A percentile compares a stretch with the other conserved stretches of the same genome.
Conservation (phyloP, 2,329 filamentous ascomycete genomes). For the Diaporthe ampelina region DNA sequence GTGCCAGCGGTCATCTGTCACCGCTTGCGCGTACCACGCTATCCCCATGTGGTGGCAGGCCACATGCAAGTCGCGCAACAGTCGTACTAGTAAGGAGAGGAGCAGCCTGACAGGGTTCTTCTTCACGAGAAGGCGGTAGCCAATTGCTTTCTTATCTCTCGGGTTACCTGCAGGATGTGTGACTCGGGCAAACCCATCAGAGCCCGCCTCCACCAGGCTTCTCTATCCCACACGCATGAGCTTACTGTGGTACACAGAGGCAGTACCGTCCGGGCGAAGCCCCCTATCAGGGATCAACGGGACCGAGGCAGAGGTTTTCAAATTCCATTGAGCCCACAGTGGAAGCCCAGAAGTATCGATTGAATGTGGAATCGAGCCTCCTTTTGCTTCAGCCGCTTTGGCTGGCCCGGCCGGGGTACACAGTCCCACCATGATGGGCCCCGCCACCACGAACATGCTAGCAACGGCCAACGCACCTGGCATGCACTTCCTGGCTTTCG, state of each 20-base stretch:
- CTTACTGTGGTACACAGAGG: conserved; percentile 4
- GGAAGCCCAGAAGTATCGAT: conserved; percentile 19
- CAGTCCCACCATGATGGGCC: conserved; percentile 26
- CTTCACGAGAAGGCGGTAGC: conserved; percentile 14
- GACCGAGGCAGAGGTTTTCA: conserved; percentile 21
- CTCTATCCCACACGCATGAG: background rate
- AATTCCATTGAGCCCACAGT: background rate
- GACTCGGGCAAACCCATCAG: conserved; percentile 26
- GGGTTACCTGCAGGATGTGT: conserved; percentile 18
- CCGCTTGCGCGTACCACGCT: conserved; percentile 26
- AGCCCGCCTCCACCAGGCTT: background rate
- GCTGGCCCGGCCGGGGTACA: conserved; percentile 22
- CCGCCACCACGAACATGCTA: conserved; percentile 30
- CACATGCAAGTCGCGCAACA: conserved; percentile 15
- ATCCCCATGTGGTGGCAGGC: conserved; percentile 23
- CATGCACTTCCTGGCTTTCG: conserved; percentile 16
- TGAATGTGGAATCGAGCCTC: conserved; percentile 25
- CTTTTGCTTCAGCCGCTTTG: conserved; percentile 31
- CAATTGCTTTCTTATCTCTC: conserved; percentile 26
- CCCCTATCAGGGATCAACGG: conserved; percentile 27
- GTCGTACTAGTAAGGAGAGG: conserved; percentile 7
- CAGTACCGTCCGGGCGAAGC: conserved; percentile 18
- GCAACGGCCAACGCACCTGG: conserved; percentile 27
- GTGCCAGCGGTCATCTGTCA: conserved; percentile 12
- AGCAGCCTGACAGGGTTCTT: conserved; percentile 22